phyloP scores from a whole-genome alignment of 73 alveolate species.

The Symbiodinium pilosum region DNA sequence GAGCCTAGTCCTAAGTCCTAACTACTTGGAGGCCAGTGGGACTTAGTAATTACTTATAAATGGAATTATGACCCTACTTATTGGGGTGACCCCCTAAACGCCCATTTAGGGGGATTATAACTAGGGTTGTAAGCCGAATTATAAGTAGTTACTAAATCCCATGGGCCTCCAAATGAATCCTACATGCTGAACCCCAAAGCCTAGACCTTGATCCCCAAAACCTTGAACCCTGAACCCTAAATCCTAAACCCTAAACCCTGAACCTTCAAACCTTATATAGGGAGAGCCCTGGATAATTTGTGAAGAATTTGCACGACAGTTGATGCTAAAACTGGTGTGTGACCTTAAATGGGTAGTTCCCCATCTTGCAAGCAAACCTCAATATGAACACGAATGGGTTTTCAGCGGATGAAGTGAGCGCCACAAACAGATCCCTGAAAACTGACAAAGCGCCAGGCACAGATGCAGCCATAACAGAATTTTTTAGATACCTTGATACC shows the following conservation, averaged over 20 bases:
- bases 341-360: no score
- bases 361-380: not conserved
- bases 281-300: no score
- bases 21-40: no score
- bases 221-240: no score
- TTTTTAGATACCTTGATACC: slow-evolving; percentile 3
- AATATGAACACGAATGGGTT: not conserved
- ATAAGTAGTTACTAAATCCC: not conserved
- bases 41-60: no score
- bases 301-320: no score
- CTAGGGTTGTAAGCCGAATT: no score
- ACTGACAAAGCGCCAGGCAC: not conserved
- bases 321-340: no score
- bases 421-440: not conserved
- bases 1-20: not conserved
- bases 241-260: not conserved
- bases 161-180: not conserved
- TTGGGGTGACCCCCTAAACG: no score
- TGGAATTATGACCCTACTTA: no score
- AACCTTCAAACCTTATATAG: no score
- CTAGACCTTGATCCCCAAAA: not conserved
- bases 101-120: no score
- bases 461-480: slow-evolving; percentile 9
- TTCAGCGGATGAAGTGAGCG: not conserved
- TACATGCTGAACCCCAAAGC: not conserved